Conservation (phyloP, 2,329 filamentous ascomycete species). For the Colletotrichum agaves region DNA sequence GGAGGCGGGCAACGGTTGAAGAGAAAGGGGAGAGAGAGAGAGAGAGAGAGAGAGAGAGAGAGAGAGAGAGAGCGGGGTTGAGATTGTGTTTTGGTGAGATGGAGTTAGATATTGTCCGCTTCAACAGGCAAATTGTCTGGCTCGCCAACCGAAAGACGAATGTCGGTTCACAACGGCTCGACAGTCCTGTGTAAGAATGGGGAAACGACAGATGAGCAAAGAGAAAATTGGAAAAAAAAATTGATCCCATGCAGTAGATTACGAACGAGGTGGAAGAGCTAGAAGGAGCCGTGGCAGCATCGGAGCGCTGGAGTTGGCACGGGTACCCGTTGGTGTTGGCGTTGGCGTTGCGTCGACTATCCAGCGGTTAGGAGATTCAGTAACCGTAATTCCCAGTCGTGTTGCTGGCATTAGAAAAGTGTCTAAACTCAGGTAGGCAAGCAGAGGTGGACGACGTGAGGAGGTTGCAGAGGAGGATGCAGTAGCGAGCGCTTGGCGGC, state of each 20-base stretch:
- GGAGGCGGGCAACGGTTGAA: slow-evolving; percentile 14
- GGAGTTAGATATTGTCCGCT: neutral
- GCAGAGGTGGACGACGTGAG: slow-evolving; percentile 19
- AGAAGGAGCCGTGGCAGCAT: neutral
- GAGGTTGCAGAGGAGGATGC: slow-evolving; percentile 9
- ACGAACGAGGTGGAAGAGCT: neutral
- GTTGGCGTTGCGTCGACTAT: neutral
- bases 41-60: slow-evolving; percentile 29
- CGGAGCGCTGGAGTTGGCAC: neutral
- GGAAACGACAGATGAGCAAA: slow-evolving; percentile 19
- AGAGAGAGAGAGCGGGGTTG: slow-evolving; percentile 30
- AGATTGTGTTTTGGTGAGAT: slow-evolving; percentile 15
- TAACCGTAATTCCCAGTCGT: neutral
- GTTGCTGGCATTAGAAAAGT: neutral
- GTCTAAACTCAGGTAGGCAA: slow-evolving; percentile 19
- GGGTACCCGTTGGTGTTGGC: neutral
- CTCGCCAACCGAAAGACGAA: neutral
- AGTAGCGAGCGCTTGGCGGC: slow-evolving; percentile 34
- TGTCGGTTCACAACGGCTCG: neutral
- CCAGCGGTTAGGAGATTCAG: neutral
- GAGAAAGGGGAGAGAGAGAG: slow-evolving; percentile 34
- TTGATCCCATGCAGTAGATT: neutral
- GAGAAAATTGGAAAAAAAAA: slow-evolving; percentile 5
- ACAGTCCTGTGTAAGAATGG: neutral
- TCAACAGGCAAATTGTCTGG: neutral